phyloP scores from a whole-genome alignment of 768 basidiomycete species.

The Naganishia friedmannii region DNA sequence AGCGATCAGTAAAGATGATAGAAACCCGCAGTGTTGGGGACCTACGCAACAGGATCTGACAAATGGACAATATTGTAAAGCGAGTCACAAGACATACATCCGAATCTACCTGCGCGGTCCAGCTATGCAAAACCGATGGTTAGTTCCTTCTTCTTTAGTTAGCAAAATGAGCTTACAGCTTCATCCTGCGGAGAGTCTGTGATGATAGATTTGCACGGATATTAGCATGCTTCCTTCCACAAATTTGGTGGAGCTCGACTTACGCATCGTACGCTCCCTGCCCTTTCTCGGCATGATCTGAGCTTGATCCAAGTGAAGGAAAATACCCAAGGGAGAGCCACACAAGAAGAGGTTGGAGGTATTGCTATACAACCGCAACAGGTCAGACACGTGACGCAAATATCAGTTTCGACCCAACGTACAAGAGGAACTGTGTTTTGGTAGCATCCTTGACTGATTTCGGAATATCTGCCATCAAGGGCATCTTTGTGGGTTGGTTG shows the following conservation, averaged over 20 bases:
- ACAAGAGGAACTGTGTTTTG: constrained; percentile 52
- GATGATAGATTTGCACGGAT: background rate
- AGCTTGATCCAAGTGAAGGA: constrained; percentile 55
- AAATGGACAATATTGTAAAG: constrained; percentile 56
- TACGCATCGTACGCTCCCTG: constrained; percentile 53
- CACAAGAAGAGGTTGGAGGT: constrained; percentile 53
- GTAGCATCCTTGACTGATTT: constrained; percentile 47
- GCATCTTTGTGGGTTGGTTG: constrained; percentile 55
- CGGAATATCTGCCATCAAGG: constrained; percentile 50
- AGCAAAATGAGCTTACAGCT: constrained; percentile 46
- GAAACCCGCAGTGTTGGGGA: background rate
- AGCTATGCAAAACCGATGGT: constrained; percentile 40
- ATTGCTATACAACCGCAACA: constrained; percentile 35
- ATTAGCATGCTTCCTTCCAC: no score
- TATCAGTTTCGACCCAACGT: background rate
- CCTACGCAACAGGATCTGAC: constrained; percentile 54
- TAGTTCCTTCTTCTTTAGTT: background rate
- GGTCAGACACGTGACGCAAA: constrained; percentile 11
- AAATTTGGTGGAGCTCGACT: constrained; percentile 8
- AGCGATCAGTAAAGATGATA: background rate
- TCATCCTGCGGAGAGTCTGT: constrained; percentile 54
- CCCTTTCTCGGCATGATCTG: constrained; percentile 56
- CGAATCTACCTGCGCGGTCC: constrained; percentile 54
- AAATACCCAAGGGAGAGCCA: constrained; percentile 55
- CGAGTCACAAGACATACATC: constrained; percentile 55